Evolutionary conservation across 2,329 filamentous ascomycete species (phyloP).

Genomic region (Colletotrichum sp.): DNA sequence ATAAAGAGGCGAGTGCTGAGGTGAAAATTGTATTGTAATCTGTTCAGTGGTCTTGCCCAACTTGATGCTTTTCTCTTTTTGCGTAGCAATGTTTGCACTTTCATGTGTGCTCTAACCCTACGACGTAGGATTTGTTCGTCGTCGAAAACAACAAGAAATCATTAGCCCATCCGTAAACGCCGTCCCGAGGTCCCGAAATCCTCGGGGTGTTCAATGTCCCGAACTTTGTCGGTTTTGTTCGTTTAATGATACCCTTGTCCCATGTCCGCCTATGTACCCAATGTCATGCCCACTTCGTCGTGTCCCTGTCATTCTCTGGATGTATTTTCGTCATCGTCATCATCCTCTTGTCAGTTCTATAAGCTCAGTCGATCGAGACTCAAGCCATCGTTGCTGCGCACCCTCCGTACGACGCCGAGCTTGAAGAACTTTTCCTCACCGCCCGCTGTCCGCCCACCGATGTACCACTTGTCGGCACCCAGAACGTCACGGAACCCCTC

Average conservation of each 20-base stretch:
- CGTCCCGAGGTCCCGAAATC: neutral
- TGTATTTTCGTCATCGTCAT: neutral
- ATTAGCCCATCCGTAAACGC: slow-evolving; percentile 8
- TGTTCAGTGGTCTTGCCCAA: neutral
- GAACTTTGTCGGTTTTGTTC: neutral
- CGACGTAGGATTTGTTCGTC: neutral
- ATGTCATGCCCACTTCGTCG: neutral
- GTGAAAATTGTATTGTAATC: neutral
- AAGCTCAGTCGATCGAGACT: slow-evolving; percentile 79
- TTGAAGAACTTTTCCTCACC: slow-evolving; percentile 87
- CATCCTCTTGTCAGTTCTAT: slow-evolving; percentile 38
- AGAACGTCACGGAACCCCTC: slow-evolving; percentile 78
- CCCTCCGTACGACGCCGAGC: slow-evolving; percentile 75
- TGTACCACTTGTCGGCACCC: slow-evolving; percentile 81
- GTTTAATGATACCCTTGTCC: slow-evolving; percentile 3
- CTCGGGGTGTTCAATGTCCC: neutral
- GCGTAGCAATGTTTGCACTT: neutral
- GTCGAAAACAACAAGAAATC: neutral
- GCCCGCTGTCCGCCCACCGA: slow-evolving; percentile 75
- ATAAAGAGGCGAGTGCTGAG: neutral
- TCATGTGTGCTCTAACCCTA: slow-evolving; percentile 9
- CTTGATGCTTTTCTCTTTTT: slow-evolving; percentile 8
- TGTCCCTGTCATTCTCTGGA: neutral
- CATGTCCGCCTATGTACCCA: neutral
- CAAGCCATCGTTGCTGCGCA: slow-evolving; percentile 75